A percentile compares a stretch with the other conserved stretches of the same genome.
These are phyloP conservation scores for Phialocephala subalpina DNA, from an alignment of 2,329 filamentous ascomycete species.

Conservation along the genomic window DNA sequence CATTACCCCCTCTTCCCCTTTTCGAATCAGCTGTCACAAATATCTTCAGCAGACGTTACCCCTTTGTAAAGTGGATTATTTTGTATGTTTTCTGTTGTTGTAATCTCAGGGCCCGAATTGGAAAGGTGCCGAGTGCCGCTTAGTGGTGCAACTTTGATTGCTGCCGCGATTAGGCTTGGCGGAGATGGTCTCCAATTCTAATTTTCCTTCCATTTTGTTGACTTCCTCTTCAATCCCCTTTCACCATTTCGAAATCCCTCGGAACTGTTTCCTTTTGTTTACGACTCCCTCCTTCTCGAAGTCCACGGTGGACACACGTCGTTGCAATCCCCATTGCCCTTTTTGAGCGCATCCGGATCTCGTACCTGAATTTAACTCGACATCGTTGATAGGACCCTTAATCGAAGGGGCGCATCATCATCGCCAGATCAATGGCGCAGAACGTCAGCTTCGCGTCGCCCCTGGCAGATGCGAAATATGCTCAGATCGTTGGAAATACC, in stretches of 20 bases:
- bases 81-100: not conserved
- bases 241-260: not conserved
- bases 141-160: conserved; percentile 15
- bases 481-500: conserved; percentile 35
- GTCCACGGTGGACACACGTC: not conserved
- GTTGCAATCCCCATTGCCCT: not conserved
- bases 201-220: not conserved
- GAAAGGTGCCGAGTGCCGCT: not conserved
- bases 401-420: conserved; percentile 21
- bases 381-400: conserved; percentile 26
- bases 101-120: conserved; percentile 6
- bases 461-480: conserved; percentile 42
- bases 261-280: not conserved
- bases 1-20: not conserved
- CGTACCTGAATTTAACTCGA: conserved; percentile 7
- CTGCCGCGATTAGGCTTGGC: conserved; percentile 4
- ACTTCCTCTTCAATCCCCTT: not conserved
- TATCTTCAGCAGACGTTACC: not conserved
- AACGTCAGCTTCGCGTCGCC: conserved; percentile 44
- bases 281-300: not conserved
- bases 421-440: conserved; percentile 28
- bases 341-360: not conserved
- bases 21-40: not conserved
- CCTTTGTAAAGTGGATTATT: not conserved
- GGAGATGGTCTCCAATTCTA: not conserved